phyloP scores from a whole-genome alignment of 352 stramenopile species.

The Pythium monospermum region DNA sequence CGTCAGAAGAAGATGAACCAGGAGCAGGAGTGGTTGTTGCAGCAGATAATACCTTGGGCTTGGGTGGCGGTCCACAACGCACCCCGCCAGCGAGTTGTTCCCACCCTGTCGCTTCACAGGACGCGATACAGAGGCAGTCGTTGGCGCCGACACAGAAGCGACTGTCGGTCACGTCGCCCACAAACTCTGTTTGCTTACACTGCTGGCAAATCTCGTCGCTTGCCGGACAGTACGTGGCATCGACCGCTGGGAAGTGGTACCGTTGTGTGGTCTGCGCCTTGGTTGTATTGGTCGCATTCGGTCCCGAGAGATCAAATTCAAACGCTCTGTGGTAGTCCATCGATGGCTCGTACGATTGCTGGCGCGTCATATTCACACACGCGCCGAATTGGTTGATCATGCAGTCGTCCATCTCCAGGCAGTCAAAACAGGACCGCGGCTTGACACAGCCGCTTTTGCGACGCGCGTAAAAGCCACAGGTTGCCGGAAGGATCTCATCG shows the following conservation, averaged over 20 bases:
- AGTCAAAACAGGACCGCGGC: conserved; percentile 13
- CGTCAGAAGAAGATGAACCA: background rate
- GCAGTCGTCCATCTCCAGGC: conserved; percentile 16
- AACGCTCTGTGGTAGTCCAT: conserved; percentile 18
- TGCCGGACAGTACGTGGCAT: conserved; percentile 7
- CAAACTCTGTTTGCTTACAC: conserved; percentile 5
- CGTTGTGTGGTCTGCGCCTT: conserved; percentile 10
- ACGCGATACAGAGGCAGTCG: conserved; percentile 23
- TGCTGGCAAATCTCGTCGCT: conserved; percentile 2
- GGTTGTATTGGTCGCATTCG: background rate
- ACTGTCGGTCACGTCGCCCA: conserved; percentile 6
- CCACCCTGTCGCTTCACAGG: conserved; percentile 37
- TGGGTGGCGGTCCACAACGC: conserved; percentile 6
- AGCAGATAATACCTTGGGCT: conserved; percentile 3
- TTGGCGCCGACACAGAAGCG: conserved; percentile 15
- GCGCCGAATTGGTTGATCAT: conserved; percentile 20
- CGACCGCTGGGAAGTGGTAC: conserved; percentile 9
- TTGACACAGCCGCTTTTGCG: conserved; percentile 5
- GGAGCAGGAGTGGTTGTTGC: background rate
- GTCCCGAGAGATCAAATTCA: conserved; percentile 2
- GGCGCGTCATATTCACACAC: conserved; percentile 14
- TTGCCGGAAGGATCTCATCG: conserved; percentile 13
- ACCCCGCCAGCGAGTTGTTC: conserved; percentile 29
- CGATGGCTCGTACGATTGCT: background rate
- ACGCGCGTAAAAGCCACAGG: conserved; percentile 11